These are phyloP conservation scores for Mucor saturninus DNA, from an alignment of 371 early-diverging fungal species.

Conservation along the genomic window DNA sequence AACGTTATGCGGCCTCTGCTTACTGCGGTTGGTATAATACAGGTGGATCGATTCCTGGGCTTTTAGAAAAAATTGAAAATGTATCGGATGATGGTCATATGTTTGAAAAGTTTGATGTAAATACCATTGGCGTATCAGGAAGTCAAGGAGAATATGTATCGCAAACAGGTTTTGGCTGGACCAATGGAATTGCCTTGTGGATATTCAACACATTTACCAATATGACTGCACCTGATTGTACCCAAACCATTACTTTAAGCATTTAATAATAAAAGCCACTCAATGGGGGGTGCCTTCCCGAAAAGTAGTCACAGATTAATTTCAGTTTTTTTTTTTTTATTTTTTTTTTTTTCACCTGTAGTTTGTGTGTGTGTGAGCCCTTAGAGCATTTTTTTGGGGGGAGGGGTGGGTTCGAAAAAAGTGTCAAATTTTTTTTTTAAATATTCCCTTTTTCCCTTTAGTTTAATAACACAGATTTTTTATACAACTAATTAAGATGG, in stretches of 20 bases:
- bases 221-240: conserved; percentile 49
- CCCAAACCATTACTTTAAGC: conserved; percentile 5
- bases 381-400: too few species aligned
- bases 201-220: conserved; percentile 59
- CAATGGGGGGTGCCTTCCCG: too few species aligned
- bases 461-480: background rate
- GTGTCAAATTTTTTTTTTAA: conserved; percentile 3
- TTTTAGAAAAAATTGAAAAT: conserved; percentile 34
- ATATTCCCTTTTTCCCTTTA: background rate
- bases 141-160: conserved; percentile 86
- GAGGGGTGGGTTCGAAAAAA: background rate
- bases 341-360: too few species aligned
- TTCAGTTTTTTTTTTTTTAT: too few species aligned
- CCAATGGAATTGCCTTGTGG: conserved; percentile 85
- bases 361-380: too few species aligned
- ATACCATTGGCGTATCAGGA: conserved; percentile 63
- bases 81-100: conserved; percentile 61
- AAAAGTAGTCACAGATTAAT: too few species aligned
- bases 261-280: conserved; percentile 1
- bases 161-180: conserved; percentile 95
- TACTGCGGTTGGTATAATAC: conserved; percentile 77
- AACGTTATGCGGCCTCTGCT: conserved; percentile 64
- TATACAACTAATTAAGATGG: conserved; percentile 3
- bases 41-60: conserved; percentile 61
- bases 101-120: conserved; percentile 84